Evolutionary conservation across 352 stramenopile genomes (phyloP), one percentile per base, ranked within the genome.

Genomic region (Pythium phragmiticola): DNA sequence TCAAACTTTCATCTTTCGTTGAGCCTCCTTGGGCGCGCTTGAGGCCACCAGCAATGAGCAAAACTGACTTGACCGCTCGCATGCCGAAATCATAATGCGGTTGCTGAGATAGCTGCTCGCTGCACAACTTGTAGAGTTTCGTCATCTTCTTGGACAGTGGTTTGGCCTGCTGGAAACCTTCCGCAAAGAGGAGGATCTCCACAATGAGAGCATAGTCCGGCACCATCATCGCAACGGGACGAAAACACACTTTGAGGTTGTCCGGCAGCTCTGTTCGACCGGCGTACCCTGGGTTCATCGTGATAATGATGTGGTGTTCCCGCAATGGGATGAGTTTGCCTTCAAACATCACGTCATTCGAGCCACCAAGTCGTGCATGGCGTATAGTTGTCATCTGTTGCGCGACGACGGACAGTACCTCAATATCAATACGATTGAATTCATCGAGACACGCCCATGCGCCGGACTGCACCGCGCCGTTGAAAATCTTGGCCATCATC

Each of bases 401-500:
- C 0, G 88, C 89, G 14, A 97, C 80, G 1, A 97, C 89, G 2
- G 81, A 94, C 9, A 97, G 63, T 12, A 97, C 88, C 60, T 93
- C 82, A 37, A 96, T 89, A 46, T 95, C 79, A 30, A 96, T 95
- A 5, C 90, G 83, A 42, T 97, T 97, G 63, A 97, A 97, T 52
- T 97, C 90, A 57, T 97, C 89, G 23, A 97, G 65, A 54, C 89
- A 97, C 2, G 76, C 73, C 90, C 90, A 97, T 21, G 75, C 76
- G 4, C 90, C 87, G 4, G 81, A 77, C 64, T 94, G 83, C 26
- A 84, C 72, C 12, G 93, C 76, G 23, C 88, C 88, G 49, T 92
- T 92, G 37, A 94, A 92, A 34, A 96, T 87, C 50, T 83, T 93
- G n/a, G 74, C 86, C 77, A 94, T 86, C 72, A 90, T 91, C 58